A percentile compares a stretch with the other conserved stretches of the same genome.
phyloP scores from a whole-genome alignment of 1,284 basidiomycete genomes.

The Pseudozyma sp. region DNA sequence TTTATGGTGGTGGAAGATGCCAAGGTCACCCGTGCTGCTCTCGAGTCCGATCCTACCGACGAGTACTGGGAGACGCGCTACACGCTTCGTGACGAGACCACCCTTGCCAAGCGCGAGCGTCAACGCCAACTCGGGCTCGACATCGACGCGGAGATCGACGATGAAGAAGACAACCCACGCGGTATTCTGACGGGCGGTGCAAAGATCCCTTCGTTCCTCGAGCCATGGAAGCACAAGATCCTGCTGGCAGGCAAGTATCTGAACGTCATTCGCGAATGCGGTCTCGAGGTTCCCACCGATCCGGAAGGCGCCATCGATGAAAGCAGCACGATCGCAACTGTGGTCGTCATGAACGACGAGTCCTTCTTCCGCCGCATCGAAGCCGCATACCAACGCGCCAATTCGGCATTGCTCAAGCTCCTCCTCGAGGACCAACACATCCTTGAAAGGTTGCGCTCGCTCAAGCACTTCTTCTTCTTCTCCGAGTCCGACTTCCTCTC shows the following conservation, averaged over 20 bases:
- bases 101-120: constrained; percentile 54
- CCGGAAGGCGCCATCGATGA: constrained; percentile 19
- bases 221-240: constrained; percentile 69
- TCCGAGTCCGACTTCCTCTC: constrained; percentile 65
- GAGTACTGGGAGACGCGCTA: constrained; percentile 69
- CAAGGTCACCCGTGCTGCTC: constrained; percentile 63
- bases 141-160: constrained; percentile 48
- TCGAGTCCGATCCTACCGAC: constrained; percentile 67
- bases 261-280: constrained; percentile 68
- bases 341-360: constrained; percentile 64
- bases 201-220: constrained; percentile 66
- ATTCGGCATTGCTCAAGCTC: constrained; percentile 62
- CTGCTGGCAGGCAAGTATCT: constrained; percentile 68
- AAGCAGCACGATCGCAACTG: constrained; percentile 10
- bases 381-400: constrained; percentile 64
- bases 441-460: constrained; percentile 59
- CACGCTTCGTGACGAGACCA: constrained; percentile 63
- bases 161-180: constrained; percentile 71
- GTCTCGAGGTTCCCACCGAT: constrained; percentile 59
- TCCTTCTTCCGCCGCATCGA: constrained; percentile 65
- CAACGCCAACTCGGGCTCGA: constrained; percentile 57
- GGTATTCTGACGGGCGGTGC: constrained; percentile 70
- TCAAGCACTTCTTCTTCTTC: constrained; percentile 68
- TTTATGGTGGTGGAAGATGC: constrained; percentile 68
- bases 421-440: constrained; percentile 65